Evolutionary conservation across 2,329 filamentous ascomycete genomes (phyloP).

Genomic region (Didymosphaeria variabile): DNA sequence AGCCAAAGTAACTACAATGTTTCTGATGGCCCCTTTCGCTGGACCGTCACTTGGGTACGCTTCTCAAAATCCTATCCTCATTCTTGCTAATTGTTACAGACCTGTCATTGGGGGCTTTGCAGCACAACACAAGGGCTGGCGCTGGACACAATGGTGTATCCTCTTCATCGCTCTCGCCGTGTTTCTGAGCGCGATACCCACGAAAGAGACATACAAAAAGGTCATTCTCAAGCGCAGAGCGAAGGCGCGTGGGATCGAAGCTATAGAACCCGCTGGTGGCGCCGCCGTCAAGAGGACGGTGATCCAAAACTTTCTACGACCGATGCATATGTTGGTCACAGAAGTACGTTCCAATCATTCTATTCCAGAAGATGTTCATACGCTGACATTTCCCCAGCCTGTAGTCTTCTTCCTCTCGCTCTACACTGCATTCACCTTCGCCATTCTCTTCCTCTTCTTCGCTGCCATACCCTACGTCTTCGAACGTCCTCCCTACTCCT

Average conservation of each 20-base stretch:
- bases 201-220: constrained; percentile 65
- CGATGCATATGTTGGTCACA: constrained; percentile 56
- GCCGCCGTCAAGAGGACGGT: constrained; percentile 34
- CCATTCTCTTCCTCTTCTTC: constrained; percentile 48
- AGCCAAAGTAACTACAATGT: constrained; percentile 47
- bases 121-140: constrained; percentile 57
- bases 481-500: constrained; percentile 39
- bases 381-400: constrained; percentile 29
- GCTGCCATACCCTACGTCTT: constrained; percentile 47
- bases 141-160: constrained; percentile 56
- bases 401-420: constrained; percentile 47
- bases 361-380: not conserved
- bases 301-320: constrained; percentile 58
- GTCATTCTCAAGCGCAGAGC: constrained; percentile 54
- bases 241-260: constrained; percentile 22
- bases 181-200: constrained; percentile 52
- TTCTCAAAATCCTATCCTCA: not conserved
- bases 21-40: constrained; percentile 53
- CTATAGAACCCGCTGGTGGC: constrained; percentile 33
- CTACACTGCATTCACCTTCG: constrained; percentile 48
- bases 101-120: constrained; percentile 57
- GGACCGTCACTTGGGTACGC: constrained; percentile 50
- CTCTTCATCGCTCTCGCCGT: constrained; percentile 52
- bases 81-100: constrained; percentile 10
- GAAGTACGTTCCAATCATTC: constrained; percentile 30